Conservation (phyloP, 306 rosid species). For the Cucurbita maxima region DNA sequence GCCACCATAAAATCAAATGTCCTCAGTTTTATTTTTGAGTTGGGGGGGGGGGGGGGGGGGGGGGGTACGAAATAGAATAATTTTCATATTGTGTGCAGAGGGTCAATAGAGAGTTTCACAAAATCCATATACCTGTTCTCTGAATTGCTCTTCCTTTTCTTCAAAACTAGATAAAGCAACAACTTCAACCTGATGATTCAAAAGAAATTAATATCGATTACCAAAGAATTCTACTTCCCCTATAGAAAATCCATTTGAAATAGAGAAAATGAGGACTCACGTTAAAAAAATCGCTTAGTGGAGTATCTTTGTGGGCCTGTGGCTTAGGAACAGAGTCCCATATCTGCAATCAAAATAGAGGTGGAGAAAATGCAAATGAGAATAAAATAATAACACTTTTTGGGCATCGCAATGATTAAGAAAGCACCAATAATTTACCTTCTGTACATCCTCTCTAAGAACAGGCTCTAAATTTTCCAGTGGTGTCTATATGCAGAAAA, state of each 20-base stretch:
- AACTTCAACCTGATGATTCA: slow-evolving; percentile 63
- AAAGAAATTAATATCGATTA: neutral
- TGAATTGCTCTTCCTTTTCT: slow-evolving; percentile 95
- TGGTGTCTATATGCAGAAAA: slow-evolving; percentile 52
- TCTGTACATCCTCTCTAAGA: slow-evolving; percentile 92
- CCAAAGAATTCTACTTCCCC: neutral
- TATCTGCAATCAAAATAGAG: slow-evolving; percentile 35
- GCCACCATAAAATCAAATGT: neutral
- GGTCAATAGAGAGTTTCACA: neutral
- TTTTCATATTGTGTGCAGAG: neutral
- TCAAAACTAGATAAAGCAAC: slow-evolving; percentile 94
- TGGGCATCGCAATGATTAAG: neutral
- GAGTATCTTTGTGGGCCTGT: slow-evolving; percentile 70
- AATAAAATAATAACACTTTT: neutral
- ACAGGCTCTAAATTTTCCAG: slow-evolving; percentile 96
- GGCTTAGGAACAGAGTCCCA: slow-evolving; percentile 99
- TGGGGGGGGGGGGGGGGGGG: too few relatives aligned
- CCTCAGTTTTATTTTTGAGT: neutral
- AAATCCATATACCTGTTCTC: slow-evolving; percentile 54
- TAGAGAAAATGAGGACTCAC: slow-evolving; percentile 24
- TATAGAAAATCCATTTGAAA: neutral
- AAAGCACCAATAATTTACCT: slow-evolving; percentile 26
- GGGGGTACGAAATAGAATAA: neutral
- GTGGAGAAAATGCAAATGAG: neutral
- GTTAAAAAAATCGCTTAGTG: slow-evolving; percentile 88